These are phyloP conservation scores for Medicago ruthenica DNA, from an alignment of 306 rosid species.

Conservation along the genomic window DNA sequence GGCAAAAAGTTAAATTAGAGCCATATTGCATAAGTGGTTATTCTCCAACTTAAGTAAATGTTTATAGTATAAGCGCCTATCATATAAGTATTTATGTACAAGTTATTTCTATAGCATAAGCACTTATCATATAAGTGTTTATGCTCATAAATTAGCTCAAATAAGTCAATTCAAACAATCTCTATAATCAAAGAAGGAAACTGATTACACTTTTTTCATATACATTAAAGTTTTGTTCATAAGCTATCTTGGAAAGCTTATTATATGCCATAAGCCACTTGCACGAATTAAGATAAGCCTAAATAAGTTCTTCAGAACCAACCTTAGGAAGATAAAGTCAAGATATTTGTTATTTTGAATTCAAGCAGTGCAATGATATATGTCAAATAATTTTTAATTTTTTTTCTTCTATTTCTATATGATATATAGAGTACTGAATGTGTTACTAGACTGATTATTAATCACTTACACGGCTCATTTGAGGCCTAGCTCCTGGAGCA, in stretches of 20 bases:
- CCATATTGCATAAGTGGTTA: background rate
- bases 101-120: background rate
- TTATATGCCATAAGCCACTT: background rate
- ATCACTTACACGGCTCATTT: constrained; percentile 79
- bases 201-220: background rate
- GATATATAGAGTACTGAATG: constrained; percentile 1
- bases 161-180: too few relatives aligned
- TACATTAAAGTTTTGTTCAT: background rate
- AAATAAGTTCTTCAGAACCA: background rate
- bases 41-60: too few relatives aligned
- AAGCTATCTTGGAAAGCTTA: background rate
- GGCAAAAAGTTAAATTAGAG: background rate
- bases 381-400: background rate
- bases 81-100: background rate
- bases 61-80: background rate
- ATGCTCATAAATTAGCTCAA: too few relatives aligned
- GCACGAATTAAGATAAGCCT: background rate
- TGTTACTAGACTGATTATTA: constrained; percentile 23
- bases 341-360: background rate
- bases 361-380: constrained; percentile 11
- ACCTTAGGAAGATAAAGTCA: too few relatives aligned
- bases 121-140: too few relatives aligned
- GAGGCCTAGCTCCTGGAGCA: constrained; percentile 90
- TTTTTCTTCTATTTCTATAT: background rate
- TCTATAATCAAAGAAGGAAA: background rate